Evolutionary conservation across 306 rosid species (phyloP), one percentile per base, ranked within the genome.

Genomic region (Gastrolobium bilobum): DNA sequence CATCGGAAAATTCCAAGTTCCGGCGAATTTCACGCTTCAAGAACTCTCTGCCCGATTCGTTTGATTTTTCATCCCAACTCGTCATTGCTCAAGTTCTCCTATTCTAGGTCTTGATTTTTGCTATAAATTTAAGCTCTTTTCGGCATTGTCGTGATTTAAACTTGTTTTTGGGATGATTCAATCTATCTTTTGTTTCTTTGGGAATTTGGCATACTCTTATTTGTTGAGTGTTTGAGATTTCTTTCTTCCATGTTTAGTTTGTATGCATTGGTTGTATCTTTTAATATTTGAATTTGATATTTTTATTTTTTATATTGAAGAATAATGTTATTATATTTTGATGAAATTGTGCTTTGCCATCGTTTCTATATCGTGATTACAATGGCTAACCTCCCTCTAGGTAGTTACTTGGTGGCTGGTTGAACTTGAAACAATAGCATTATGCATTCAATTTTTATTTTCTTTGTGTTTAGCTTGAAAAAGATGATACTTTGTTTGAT

Each of bases 371-470:
- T 59, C 39, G 10, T 42, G 48, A 29, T 73, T 73, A 50, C 43
- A 44, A 42, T 40, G 30, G 15, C 30, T 14, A 13, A 60, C 8
- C 4, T 14, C 9, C 35, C 15, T 31, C 58, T 30, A 31, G 10
- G 38, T 48, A 26, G 52, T 52, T 30, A 13, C 4, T 77, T 40
- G 65, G 35, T n/a, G 46, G 15, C 37, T 65, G 58, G 37, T 30
- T 65, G 66, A 77, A 42, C 66, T 54, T 4, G 61, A 54, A 40
- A 30, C 33, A 10, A 35, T 39, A 52, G 33, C 57, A 64, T 13
- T 13, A 13, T 53, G 15, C 47, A 20, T 77, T 77, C 46, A 76
- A 10, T 13, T 53, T 53, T 67, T 31, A 53, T 26, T 76, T 65
- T 44, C 56, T 64, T 31, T 51, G 43, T 38, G 53, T 67, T 64